Conservation (phyloP, 768 basidiomycete genomes). For the Phanerochaete carnosa region DNA sequence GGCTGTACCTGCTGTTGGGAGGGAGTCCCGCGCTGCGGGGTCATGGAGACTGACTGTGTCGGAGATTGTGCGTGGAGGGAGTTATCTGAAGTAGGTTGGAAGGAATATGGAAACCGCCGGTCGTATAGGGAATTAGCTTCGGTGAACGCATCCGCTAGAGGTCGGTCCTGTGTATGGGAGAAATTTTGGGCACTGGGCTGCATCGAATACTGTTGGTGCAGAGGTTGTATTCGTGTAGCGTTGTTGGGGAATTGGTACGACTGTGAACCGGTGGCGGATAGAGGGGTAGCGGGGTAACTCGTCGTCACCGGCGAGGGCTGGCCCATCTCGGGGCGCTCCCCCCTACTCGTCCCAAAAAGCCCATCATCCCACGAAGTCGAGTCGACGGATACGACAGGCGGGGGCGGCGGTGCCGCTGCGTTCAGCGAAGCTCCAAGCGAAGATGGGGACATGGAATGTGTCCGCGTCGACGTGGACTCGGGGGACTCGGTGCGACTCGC, state of each 20-base stretch:
- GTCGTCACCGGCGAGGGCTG: slow-evolving; percentile 13
- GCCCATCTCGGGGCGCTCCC: slow-evolving; percentile 8
- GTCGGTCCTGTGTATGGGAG: slow-evolving; percentile 48
- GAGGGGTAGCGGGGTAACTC: slow-evolving; percentile 33
- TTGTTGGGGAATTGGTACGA: slow-evolving; percentile 26
- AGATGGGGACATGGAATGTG: slow-evolving; percentile 64
- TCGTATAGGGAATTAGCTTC: slow-evolving; percentile 36
- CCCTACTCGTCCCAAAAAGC: slow-evolving; percentile 10
- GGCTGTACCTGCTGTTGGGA: slow-evolving; percentile 33
- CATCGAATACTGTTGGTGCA: slow-evolving; percentile 29
- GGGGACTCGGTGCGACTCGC: slow-evolving; percentile 31
- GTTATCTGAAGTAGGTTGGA: slow-evolving; percentile 24
- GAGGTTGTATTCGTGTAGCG: slow-evolving; percentile 37
- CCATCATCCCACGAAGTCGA: slow-evolving; percentile 17
- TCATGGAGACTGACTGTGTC: slow-evolving; percentile 32
- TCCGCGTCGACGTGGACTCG: slow-evolving; percentile 47
- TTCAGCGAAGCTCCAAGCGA: slow-evolving; percentile 46
- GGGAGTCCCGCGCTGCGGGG: slow-evolving; percentile 32
- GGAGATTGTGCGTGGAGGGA: slow-evolving; percentile 24
- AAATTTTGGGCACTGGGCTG: slow-evolving; percentile 33
- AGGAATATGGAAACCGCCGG: slow-evolving; percentile 53
- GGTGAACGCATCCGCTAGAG: slow-evolving; percentile 44
- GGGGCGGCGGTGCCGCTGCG: slow-evolving; percentile 20
- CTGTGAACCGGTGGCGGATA: slow-evolving; percentile 33
- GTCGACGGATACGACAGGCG: slow-evolving; percentile 13